Base-by-base conservation (phyloP, 108 stramenopile genomes). In the Pseudonitzschia delicatissima region DNA sequence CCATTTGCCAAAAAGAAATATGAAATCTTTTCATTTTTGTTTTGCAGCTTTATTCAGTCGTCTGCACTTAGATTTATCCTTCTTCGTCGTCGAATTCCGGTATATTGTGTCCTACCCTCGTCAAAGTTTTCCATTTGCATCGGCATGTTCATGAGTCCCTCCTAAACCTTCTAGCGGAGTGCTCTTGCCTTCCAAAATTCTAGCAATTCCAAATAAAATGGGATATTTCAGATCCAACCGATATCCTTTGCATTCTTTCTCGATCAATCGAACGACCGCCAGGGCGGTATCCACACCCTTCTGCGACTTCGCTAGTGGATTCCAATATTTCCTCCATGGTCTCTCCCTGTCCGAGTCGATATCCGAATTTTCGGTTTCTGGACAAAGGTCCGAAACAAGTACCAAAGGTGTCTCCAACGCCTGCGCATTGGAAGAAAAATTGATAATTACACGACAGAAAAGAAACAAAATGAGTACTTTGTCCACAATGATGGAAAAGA, bases 321-420 rank as follows among this genome's bases (percentile, higher is more conserved):
- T 72, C 89, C 29, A 86, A 55, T 45, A 97, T 96, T 62, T 96
- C 90, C 49, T 92, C 85, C 69, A 96, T 84, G 7, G 87, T 94
- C 67, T 98, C 96, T 21, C 97, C 97, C 68, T 95, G 84, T 8
- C 96, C 97, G 9, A 98, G 79, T 21, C 96, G 81, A 58, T 87
- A 91, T 9, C 97, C 97, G 68, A 96, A 92, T 55, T 88, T 83
- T 20, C 97, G 87, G 76, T 98, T 98, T 6, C 97, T 81, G 5
- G 92, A 94, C 47, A 98, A 77, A 13, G 97, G 97, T 2, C 97
- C 97, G 57, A 98, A 98, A 71, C 97, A 98, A 15, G 97, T 98
- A 15, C 95, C 97, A 67, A 98, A 98, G 5, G 97, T 97, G 72
- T 98, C 97, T 15, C 97, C 97, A 18, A 97, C 96, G n/a, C 91